Evolutionary conservation across 805 yeast species (phyloP).

Genomic region (Ogataea sp.): DNA sequence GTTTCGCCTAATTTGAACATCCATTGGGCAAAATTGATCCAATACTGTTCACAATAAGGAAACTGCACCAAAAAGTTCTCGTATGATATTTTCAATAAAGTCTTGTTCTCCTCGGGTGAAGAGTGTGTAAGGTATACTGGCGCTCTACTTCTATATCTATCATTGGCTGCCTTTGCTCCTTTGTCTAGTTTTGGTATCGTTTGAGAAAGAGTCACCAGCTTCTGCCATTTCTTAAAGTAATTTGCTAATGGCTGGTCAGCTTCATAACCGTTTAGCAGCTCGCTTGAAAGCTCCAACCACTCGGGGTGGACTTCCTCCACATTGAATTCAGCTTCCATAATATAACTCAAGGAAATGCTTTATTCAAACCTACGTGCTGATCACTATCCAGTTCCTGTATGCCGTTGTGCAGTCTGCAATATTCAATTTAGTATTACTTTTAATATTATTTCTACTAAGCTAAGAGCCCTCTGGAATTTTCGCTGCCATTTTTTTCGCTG

Average conservation of each 20-base stretch:
- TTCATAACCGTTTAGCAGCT: slow-evolving; percentile 19
- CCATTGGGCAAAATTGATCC: slow-evolving; percentile 48
- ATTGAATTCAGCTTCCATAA: slow-evolving; percentile 6
- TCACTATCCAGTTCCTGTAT: too few relatives aligned
- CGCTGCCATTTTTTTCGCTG: too few relatives aligned
- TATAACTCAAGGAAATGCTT: too few relatives aligned
- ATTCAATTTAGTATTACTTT: too few relatives aligned
- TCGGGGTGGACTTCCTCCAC: slow-evolving; percentile 12
- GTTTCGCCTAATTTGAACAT: slow-evolving; percentile 38
- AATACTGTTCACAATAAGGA: slow-evolving; percentile 46
- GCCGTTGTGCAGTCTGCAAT: neutral
- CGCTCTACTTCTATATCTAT: neutral
- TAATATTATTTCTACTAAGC: neutral
- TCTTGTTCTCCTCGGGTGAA: slow-evolving; percentile 15
- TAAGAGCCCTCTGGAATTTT: neutral
- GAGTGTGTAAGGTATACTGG: neutral
- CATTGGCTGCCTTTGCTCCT: neutral
- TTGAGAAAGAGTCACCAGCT: slow-evolving; percentile 28
- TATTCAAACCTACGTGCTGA: too few relatives aligned
- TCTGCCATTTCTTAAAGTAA: slow-evolving; percentile 29
- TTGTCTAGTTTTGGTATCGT: slow-evolving; percentile 5
- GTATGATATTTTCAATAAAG: slow-evolving; percentile 31
- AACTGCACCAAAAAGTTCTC: slow-evolving; percentile 35
- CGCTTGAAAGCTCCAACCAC: slow-evolving; percentile 26
- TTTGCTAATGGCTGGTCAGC: neutral